These are phyloP conservation scores for Gaultheria prostrata DNA, from an alignment of 148 eudicot species.

Conservation along the genomic window DNA sequence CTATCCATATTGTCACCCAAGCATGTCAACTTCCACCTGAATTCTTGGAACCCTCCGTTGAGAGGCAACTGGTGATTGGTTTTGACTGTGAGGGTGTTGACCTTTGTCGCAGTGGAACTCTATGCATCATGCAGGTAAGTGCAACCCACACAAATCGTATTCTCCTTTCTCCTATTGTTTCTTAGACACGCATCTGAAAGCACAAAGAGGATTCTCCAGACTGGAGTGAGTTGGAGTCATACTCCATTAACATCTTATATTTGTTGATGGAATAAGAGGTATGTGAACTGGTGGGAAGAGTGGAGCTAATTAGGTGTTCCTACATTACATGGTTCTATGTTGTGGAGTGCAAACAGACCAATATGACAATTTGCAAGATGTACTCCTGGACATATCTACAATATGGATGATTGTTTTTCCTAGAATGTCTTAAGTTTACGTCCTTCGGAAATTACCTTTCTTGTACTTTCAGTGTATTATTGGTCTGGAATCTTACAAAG, in stretches of 20 bases:
- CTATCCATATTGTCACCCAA: conserved; percentile 70
- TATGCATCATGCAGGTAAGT: conserved; percentile 86
- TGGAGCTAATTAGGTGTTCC: not conserved
- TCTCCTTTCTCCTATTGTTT: too few relatives aligned
- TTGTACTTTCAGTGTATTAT: too few relatives aligned
- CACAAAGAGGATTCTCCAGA: too few relatives aligned
- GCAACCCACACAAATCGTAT: not conserved
- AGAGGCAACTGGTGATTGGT: conserved; percentile 61
- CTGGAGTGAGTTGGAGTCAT: too few relatives aligned
- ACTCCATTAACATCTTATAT: not conserved
- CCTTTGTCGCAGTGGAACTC: conserved; percentile 77
- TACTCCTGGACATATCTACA: not conserved
- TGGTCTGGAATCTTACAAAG: too few relatives aligned
- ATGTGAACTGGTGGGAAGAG: not conserved
- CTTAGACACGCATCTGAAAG: too few relatives aligned
- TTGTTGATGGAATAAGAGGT: not conserved
- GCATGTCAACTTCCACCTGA: conserved; percentile 78
- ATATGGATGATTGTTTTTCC: too few relatives aligned
- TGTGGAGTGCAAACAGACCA: not conserved
- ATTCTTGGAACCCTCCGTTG: conserved; percentile 65
- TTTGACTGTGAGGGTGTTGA: conserved; percentile 96
- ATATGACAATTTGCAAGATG: not conserved
- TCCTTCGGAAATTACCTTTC: too few relatives aligned
- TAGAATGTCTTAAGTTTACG: too few relatives aligned
- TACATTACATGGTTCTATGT: not conserved